phyloP scores from a whole-genome alignment of 2,329 filamentous ascomycete genomes.

The Fusarium phyllophilum region DNA sequence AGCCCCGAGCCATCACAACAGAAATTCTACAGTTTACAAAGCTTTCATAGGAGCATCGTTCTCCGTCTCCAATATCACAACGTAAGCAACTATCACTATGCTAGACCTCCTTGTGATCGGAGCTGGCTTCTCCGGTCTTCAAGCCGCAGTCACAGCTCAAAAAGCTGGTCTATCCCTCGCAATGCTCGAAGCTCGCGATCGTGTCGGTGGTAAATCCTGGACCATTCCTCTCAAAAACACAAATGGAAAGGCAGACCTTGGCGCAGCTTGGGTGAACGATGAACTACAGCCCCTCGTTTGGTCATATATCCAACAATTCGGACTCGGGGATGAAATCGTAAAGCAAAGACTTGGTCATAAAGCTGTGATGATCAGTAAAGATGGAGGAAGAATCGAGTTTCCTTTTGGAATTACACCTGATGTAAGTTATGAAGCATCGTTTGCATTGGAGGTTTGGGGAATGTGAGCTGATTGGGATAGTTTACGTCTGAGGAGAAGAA shows the following conservation, averaged over 20 bases:
- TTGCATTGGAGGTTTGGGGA: fast-evolving
- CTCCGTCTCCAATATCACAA: too few species aligned
- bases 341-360: conserved; percentile 60
- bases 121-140: conserved; percentile 54
- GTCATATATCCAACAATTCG: conserved; percentile 52
- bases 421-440: not conserved
- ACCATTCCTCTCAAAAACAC: conserved; percentile 47
- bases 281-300: conserved; percentile 60
- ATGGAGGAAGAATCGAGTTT: conserved; percentile 44
- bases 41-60: not conserved
- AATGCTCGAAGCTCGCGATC: conserved; percentile 60
- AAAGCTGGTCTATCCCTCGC: conserved; percentile 51
- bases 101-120: conserved; percentile 55
- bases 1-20: fast-evolving
- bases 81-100: not conserved
- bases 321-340: conserved; percentile 49
- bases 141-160: conserved; percentile 50
- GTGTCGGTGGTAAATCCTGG: conserved; percentile 64
- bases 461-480: conserved; percentile 29
- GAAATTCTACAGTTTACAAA: not conserved
- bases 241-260: conserved; percentile 58
- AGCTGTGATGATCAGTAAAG: conserved; percentile 53
- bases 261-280: conserved; percentile 70
- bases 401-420: conserved; percentile 38
- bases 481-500: conserved; percentile 47